Evolutionary conservation across 768 basidiomycete species (phyloP).

Genomic region (Naganishia kalamii): DNA sequence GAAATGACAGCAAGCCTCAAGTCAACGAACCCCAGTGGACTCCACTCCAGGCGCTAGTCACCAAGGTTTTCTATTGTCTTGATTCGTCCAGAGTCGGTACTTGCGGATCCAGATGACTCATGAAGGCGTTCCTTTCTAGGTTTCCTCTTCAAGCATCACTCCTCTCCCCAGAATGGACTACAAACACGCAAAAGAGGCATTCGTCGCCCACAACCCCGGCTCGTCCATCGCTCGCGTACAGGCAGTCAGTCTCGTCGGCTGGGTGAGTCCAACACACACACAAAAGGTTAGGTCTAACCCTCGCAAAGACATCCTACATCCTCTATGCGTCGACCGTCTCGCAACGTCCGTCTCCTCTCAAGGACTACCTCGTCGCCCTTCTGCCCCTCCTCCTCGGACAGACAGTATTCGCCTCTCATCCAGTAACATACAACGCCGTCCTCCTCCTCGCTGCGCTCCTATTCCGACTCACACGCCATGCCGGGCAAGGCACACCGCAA

Average conservation of each 20-base stretch:
- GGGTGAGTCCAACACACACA: conserved; percentile 52
- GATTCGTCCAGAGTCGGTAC: not conserved
- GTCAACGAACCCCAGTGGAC: not conserved
- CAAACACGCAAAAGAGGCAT: conserved; percentile 73
- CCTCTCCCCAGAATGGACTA: conserved; percentile 47
- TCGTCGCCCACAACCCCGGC: conserved; percentile 68
- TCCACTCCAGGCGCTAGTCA: not conserved
- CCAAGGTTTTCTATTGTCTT: too few relatives aligned
- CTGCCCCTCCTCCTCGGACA: conserved; percentile 75
- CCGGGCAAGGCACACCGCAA: conserved; percentile 48
- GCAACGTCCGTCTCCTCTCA: conserved; percentile 21
- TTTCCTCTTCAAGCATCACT: not conserved
- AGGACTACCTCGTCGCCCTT: conserved; percentile 63
- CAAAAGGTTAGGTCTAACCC: not conserved
- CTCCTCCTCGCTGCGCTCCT: conserved; percentile 30
- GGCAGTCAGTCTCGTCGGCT: conserved; percentile 57
- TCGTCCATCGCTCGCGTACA: conserved; percentile 66
- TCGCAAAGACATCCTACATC: conserved; percentile 60
- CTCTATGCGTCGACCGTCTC: conserved; percentile 51
- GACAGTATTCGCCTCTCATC: conserved; percentile 63
- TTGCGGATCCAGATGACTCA: not conserved
- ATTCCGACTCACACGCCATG: not conserved
- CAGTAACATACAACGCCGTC: conserved; percentile 52
- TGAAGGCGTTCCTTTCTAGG: not conserved
- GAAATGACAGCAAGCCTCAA: not conserved